Percentiles rank a stretch among this genome's conserved stretches.
phyloP scores from a whole-genome alignment of 768 basidiomycete species.

The Pulveroboletus frians region DNA sequence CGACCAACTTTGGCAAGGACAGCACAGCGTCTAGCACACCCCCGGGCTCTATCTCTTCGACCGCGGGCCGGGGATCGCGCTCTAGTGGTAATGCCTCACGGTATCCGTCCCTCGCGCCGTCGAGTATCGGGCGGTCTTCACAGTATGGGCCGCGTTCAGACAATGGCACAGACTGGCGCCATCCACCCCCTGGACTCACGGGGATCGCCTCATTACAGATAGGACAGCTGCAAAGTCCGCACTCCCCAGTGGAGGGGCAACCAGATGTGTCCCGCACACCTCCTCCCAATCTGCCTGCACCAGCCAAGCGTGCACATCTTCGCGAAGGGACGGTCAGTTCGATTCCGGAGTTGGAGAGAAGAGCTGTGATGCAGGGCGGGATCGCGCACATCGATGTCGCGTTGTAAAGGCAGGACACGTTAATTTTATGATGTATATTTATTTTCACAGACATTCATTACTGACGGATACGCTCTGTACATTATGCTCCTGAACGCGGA shows the following conservation, averaged over 20 bases:
- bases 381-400: conserved; percentile 26
- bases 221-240: conserved; percentile 16
- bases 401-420: conserved; percentile 12
- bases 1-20: conserved; percentile 23
- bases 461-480: background rate
- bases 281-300: background rate
- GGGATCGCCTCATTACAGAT: conserved; percentile 13
- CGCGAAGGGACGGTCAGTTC: conserved; percentile 15
- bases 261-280: background rate
- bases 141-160: conserved; percentile 10
- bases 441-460: background rate
- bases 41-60: conserved; percentile 16
- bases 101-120: conserved; percentile 25
- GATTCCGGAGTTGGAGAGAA: conserved; percentile 21
- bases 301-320: conserved; percentile 18
- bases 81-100: conserved; percentile 21
- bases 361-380: conserved; percentile 16
- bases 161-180: conserved; percentile 19
- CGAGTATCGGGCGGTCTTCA: conserved; percentile 12
- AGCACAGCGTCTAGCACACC: conserved; percentile 12
- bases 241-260: conserved; percentile 16
- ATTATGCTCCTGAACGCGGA: background rate
- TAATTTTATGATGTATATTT: conserved; percentile 20
- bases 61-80: conserved; percentile 6
- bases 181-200: conserved; percentile 22